A percentile compares a stretch with the other conserved stretches of the same genome.
phyloP scores from a whole-genome alignment of 805 yeast species.

The Yueomyces sinensis region DNA sequence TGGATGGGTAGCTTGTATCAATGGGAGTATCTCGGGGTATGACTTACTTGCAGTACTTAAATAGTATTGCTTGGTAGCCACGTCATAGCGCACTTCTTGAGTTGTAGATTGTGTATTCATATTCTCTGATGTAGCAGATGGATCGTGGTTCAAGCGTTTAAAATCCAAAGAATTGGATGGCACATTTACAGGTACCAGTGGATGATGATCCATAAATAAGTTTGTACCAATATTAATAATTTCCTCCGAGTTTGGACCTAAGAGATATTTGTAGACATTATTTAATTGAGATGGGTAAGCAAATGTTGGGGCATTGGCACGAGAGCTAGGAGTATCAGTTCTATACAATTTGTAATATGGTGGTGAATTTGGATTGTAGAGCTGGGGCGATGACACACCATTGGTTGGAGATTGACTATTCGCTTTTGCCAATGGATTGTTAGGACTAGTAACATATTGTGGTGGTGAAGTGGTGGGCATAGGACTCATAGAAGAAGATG shows the following conservation, averaged over 20 bases:
- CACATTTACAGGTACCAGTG: constrained; percentile 17
- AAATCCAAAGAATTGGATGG: constrained; percentile 9
- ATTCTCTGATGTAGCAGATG: background rate
- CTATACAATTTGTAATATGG: background rate
- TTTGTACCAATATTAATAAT: constrained; percentile 15
- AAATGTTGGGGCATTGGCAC: constrained; percentile 7
- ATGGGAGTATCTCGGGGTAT: constrained; percentile 41
- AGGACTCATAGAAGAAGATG: background rate
- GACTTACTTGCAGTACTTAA: constrained; percentile 37
- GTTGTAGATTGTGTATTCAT: background rate
- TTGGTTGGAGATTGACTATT: background rate
- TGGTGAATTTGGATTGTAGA: background rate
- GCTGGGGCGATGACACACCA: background rate
- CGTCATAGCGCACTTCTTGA: constrained; percentile 22
- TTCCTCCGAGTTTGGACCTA: constrained; percentile 18
- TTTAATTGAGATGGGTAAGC: constrained; percentile 11
- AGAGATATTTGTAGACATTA: constrained; percentile 13
- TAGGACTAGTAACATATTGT: background rate
- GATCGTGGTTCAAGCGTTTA: constrained; percentile 7
- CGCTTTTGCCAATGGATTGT: background rate
- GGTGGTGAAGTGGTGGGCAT: background rate
- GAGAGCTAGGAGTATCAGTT: background rate
- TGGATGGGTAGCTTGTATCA: background rate
- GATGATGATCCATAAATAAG: constrained; percentile 19
- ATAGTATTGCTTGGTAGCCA: constrained; percentile 52